Conservation (phyloP, 495 filamentous ascomycete species). For the Tuber magnatum region DNA sequence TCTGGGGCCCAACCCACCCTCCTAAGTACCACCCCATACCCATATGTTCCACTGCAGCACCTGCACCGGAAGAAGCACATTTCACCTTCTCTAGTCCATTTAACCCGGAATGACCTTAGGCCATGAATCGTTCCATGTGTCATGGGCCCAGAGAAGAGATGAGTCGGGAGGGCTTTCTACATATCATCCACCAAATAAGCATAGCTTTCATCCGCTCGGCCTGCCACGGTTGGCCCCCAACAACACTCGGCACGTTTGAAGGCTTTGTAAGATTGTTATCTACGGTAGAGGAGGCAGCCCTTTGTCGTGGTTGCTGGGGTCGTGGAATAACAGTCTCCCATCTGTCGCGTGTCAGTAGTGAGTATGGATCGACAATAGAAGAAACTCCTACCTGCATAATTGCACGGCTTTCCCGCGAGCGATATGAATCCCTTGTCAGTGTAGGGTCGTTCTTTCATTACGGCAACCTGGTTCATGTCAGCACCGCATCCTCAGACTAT, state of each 20-base stretch:
- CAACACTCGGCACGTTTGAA: constrained; percentile 44
- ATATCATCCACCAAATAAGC: constrained; percentile 50
- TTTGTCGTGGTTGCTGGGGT: constrained; percentile 44
- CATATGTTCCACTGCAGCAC: constrained; percentile 39
- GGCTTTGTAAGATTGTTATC: constrained; percentile 50
- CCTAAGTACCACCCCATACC: constrained; percentile 47
- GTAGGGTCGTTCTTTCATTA: constrained; percentile 49
- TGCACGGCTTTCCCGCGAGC: constrained; percentile 46
- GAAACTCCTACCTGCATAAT: constrained; percentile 44
- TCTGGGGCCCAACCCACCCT: constrained; percentile 47
- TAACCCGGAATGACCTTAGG: background rate
- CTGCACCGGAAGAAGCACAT: constrained; percentile 42
- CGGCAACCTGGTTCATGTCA: constrained; percentile 38
- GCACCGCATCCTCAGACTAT: background rate
- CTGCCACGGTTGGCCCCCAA: constrained; percentile 49
- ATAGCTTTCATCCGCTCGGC: constrained; percentile 51
- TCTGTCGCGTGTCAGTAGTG: constrained; percentile 36
- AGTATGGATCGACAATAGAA: background rate
- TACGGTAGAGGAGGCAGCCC: constrained; percentile 50
- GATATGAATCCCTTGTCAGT: constrained; percentile 52
- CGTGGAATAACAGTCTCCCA: constrained; percentile 46
- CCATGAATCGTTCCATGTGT: constrained; percentile 31
- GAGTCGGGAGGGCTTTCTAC: constrained; percentile 7
- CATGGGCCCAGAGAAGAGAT: constrained; percentile 17
- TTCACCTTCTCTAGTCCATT: constrained; percentile 24